Evolutionary conservation across 495 filamentous ascomycete species (phyloP).

Genomic region (Aspergillus cavernicola): DNA sequence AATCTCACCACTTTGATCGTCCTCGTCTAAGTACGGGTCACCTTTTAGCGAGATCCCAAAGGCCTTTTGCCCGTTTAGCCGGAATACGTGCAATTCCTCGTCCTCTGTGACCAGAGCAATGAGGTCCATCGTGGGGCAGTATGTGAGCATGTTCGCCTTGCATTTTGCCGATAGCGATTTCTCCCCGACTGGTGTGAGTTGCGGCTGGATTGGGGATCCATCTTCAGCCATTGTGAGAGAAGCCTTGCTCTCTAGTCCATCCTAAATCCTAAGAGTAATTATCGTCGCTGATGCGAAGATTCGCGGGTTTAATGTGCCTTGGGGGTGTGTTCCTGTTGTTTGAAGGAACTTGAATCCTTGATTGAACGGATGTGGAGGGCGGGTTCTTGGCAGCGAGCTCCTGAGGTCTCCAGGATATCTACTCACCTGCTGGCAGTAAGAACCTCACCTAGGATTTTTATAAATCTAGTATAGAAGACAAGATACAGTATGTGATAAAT

Average conservation of each 20-base stretch:
- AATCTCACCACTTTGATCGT: slow-evolving; percentile 51
- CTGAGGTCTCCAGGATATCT: too few species aligned
- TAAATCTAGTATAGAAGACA: too few species aligned
- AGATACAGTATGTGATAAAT: not conserved
- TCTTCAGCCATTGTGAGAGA: slow-evolving; percentile 26
- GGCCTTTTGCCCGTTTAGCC: slow-evolving; percentile 65
- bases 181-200: slow-evolving; percentile 48
- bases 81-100: slow-evolving; percentile 58
- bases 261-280: not conserved
- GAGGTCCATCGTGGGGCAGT: slow-evolving; percentile 82
- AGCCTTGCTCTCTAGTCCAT: slow-evolving; percentile 14
- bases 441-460: too few species aligned
- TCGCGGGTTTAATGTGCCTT: slow-evolving; percentile 1
- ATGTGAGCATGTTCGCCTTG: slow-evolving; percentile 56
- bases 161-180: slow-evolving; percentile 54
- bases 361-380: slow-evolving; percentile 17
- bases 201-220: slow-evolving; percentile 22
- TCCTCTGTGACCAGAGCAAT: slow-evolving; percentile 66
- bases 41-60: slow-evolving; percentile 54
- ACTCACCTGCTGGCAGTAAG: too few species aligned
- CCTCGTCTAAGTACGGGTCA: slow-evolving; percentile 47
- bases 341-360: slow-evolving; percentile 6
- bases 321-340: slow-evolving; percentile 9
- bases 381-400: slow-evolving; percentile 38
- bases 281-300: not conserved